Evolutionary conservation across 2,329 filamentous ascomycete genomes (phyloP), one percentile per base, ranked within the genome.

Genomic region (Beauveria varroae): DNA sequence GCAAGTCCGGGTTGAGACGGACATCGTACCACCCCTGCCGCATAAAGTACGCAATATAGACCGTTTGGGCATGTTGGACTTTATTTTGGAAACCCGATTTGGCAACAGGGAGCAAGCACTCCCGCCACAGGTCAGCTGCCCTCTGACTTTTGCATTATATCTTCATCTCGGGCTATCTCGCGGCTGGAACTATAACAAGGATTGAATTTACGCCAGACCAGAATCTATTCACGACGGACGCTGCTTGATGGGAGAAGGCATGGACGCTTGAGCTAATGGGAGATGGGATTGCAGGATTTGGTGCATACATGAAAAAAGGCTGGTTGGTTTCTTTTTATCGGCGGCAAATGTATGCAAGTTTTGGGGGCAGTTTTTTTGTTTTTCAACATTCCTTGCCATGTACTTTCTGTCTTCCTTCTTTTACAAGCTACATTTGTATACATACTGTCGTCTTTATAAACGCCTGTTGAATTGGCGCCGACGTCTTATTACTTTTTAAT

Each of bases 41-140:
- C 16, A 57, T 20, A n/a, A 43, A 18, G 10, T 5, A 50, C 43
- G 37, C 30, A 37, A 43, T 20, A n/a, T 20, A 28, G 43, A 40
- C 5, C 16, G 6, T 9, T 43, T 34, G 56, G 56, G 56, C 56
- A 18, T 52, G 47, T 59, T 59, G 46, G 56, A 20, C 49, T 41
- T 56, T 49, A 2, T 43, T 18, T 43, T 26, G 5, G 18, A 50
- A 22, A 43, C 44, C 47, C 37, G 22, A 59, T 51, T 52, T 59
- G 56, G 56, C 56, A 59, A 51, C 37, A 51, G 24, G 56, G 47
- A 59, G 46, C 44, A 18, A 57, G 55, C n/a, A 49, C 44, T 57
- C 16, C 47, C 34, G 56, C 56, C 47, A 60, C 26, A 37, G 5
- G 57, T 60, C 57, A 60, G 57, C 50, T 53, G 57, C 49, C 57